These are phyloP conservation scores for Capsella bursapastoris DNA, from an alignment of 345 rosid species.

Conservation along the genomic window DNA sequence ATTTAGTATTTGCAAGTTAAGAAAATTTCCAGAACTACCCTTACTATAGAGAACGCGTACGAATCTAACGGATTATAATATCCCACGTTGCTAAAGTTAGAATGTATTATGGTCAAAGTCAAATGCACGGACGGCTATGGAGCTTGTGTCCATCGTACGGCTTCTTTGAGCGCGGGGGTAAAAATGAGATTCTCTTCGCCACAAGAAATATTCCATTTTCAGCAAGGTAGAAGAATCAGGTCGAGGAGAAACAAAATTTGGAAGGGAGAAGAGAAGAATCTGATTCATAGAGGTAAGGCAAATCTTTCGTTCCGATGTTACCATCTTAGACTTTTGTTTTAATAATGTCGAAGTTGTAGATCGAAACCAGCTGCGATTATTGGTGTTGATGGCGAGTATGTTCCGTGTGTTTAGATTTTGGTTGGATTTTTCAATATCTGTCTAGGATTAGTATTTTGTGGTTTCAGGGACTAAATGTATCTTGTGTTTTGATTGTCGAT, in stretches of 20 bases:
- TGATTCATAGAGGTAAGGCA: neutral
- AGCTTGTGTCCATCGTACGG: no score
- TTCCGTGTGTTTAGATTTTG: neutral
- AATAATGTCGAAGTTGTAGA: neutral
- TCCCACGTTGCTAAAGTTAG: neutral
- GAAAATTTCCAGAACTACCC: constrained; percentile 9
- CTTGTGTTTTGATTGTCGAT: neutral
- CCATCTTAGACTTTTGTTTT: neutral
- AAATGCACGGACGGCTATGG: constrained; percentile 9
- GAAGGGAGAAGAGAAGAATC: neutral
- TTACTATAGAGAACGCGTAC: neutral
- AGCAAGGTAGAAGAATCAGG: neutral
- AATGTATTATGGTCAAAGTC: constrained; percentile 11
- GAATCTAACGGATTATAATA: neutral
- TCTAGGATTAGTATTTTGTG: neutral
- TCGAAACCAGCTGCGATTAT: neutral
- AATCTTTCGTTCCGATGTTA: neutral
- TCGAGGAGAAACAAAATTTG: neutral
- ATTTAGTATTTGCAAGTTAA: no score
- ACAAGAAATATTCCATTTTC: neutral
- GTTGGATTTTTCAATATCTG: neutral
- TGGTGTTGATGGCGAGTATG: neutral
- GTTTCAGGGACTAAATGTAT: constrained; percentile 3
- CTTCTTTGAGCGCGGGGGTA: neutral
- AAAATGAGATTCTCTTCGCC: constrained; percentile 13